Evolutionary conservation across 2,329 filamentous ascomycete species (phyloP).

Genomic region (Coniella vitis): DNA sequence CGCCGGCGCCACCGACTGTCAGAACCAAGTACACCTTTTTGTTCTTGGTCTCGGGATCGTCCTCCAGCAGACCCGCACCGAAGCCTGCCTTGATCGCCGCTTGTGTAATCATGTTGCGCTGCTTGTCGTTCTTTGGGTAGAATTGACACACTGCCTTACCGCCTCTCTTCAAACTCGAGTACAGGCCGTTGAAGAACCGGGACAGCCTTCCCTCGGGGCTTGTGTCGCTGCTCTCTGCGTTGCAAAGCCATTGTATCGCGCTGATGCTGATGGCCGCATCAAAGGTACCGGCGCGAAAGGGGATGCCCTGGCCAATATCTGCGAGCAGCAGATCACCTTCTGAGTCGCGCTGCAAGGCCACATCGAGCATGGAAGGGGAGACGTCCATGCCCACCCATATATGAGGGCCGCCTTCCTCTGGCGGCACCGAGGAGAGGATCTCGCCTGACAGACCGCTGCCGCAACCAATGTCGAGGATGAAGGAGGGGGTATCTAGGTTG

Average conservation of each 20-base stretch:
- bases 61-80: slow-evolving; percentile 87
- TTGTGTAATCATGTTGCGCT: slow-evolving; percentile 84
- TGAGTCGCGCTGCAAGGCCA: slow-evolving; percentile 84
- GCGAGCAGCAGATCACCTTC: slow-evolving; percentile 91
- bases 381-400: slow-evolving; percentile 98
- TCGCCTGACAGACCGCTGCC: slow-evolving; percentile 91
- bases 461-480: slow-evolving; percentile 96
- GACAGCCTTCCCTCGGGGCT: slow-evolving; percentile 69
- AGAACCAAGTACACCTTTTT: slow-evolving; percentile 93
- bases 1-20: slow-evolving; percentile 68
- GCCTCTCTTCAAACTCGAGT: slow-evolving; percentile 74
- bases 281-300: slow-evolving; percentile 86
- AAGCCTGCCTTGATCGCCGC: slow-evolving; percentile 93
- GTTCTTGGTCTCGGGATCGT: slow-evolving; percentile 94
- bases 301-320: slow-evolving; percentile 92
- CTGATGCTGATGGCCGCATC: slow-evolving; percentile 93
- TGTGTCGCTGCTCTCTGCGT: slow-evolving; percentile 83
- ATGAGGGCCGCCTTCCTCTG: slow-evolving; percentile 75
- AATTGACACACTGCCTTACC: slow-evolving; percentile 94
- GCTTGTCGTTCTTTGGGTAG: slow-evolving; percentile 91
- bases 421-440: slow-evolving; percentile 69
- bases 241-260: slow-evolving; percentile 98
- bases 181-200: slow-evolving; percentile 89
- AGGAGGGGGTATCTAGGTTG: slow-evolving; percentile 66
- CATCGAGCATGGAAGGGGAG: slow-evolving; percentile 90